phyloP scores from a whole-genome alignment of 352 stramenopile genomes.

The Pythium inflatum region DNA sequence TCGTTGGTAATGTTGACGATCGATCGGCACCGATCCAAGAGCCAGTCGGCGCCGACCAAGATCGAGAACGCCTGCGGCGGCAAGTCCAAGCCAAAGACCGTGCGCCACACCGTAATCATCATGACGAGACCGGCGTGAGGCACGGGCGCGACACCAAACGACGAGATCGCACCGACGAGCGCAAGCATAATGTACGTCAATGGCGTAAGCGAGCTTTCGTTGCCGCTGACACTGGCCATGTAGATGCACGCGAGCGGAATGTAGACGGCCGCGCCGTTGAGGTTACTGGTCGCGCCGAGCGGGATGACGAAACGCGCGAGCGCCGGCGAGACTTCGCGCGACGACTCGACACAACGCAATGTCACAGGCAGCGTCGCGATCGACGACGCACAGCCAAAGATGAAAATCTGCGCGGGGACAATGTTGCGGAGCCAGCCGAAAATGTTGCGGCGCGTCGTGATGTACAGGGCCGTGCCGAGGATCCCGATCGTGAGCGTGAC shows the following conservation, averaged over 20 bases:
- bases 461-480: constrained; percentile 54
- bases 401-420: constrained; percentile 75
- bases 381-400: constrained; percentile 78
- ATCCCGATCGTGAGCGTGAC: constrained; percentile 55
- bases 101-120: constrained; percentile 79
- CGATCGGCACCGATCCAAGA: constrained; percentile 72
- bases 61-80: constrained; percentile 63
- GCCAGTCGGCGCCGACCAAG: constrained; percentile 71
- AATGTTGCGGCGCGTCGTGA: constrained; percentile 63
- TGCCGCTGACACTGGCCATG: constrained; percentile 66
- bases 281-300: constrained; percentile 69
- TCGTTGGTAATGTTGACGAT: constrained; percentile 87
- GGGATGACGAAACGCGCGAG: constrained; percentile 69
- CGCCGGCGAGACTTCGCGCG: constrained; percentile 61
- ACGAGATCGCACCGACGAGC: constrained; percentile 68
- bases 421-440: constrained; percentile 74
- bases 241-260: constrained; percentile 77
- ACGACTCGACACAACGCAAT: constrained; percentile 72
- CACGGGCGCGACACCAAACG: constrained; percentile 72
- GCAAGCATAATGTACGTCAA: constrained; percentile 67
- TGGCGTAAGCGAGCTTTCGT: constrained; percentile 55
- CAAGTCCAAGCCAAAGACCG: constrained; percentile 61
- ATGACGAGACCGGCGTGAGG: constrained; percentile 76
- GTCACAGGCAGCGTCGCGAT: constrained; percentile 82
- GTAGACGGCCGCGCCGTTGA: constrained; percentile 79